phyloP scores from a whole-genome alignment of 345 rosid genomes.

The Pseudoturritis turrita region DNA sequence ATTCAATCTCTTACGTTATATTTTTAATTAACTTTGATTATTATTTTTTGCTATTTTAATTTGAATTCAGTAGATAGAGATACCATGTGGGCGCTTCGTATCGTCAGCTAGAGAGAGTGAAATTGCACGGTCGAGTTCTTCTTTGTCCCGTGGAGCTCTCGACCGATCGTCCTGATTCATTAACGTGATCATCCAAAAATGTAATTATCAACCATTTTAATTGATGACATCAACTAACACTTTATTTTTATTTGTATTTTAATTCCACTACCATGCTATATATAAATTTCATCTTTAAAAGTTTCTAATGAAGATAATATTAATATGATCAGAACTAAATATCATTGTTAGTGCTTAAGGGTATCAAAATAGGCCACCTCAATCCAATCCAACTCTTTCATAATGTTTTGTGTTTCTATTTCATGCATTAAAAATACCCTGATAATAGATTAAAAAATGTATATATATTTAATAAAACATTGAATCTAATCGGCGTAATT shows the following conservation, averaged over 20 bases:
- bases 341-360: slow-evolving; percentile 16
- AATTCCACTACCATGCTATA: too few relatives aligned
- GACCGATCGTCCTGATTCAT: slow-evolving; percentile 56
- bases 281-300: not conserved
- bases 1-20: not conserved
- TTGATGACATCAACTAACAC: not conserved
- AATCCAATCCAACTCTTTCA: not conserved
- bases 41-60: not conserved
- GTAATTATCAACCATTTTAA: not conserved
- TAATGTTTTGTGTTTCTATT: not conserved
- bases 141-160: slow-evolving; percentile 53
- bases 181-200: not conserved
- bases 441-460: not conserved
- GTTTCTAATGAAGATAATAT: not conserved
- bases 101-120: slow-evolving; percentile 64
- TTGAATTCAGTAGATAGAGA: not conserved
- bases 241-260: too few relatives aligned
- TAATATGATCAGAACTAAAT: not conserved
- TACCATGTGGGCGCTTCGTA: slow-evolving; percentile 55
- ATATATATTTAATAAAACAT: not conserved
- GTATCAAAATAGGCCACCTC: slow-evolving; percentile 18
- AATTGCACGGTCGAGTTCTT: slow-evolving; percentile 66
- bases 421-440: not conserved
- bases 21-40: not conserved
- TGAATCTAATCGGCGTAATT: not conserved